phyloP scores from a whole-genome alignment of 495 filamentous ascomycete genomes.

The Xylaria cubensis region DNA sequence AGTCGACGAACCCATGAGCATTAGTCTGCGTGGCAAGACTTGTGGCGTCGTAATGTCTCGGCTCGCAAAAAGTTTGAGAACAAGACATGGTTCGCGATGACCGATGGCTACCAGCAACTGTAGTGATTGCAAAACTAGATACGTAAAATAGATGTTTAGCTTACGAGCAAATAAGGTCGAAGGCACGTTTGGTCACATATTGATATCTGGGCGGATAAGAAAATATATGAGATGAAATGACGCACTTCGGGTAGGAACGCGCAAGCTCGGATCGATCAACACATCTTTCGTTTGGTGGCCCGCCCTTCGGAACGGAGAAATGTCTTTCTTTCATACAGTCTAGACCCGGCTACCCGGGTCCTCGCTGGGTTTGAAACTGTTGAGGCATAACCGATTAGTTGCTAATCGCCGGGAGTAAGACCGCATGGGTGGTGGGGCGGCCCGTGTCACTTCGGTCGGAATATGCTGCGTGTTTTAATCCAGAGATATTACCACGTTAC shows the following conservation, averaged over 20 bases:
- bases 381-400: neutral
- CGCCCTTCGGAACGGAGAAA: neutral
- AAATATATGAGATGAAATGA: neutral
- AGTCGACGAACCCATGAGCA: neutral
- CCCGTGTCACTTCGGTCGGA: conserved; percentile 19
- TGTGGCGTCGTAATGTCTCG: neutral
- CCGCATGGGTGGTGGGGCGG: conserved; percentile 16
- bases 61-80: conserved; percentile 8
- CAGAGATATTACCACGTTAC: neutral
- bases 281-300: neutral
- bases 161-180: neutral
- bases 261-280: neutral
- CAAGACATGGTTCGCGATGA: conserved; percentile 21
- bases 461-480: conserved; percentile 16
- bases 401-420: conserved; percentile 3
- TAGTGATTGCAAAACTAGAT: neutral
- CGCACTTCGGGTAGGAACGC: neutral
- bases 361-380: conserved; percentile 1
- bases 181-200: neutral
- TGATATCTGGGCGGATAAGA: neutral
- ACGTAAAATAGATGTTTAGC: neutral
- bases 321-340: neutral
- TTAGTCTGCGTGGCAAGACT: neutral
- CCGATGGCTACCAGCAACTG: neutral
- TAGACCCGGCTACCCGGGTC: neutral